Evolutionary conservation across 495 filamentous ascomycete species (phyloP).

Genomic region (Annulohypoxylon nitens): DNA sequence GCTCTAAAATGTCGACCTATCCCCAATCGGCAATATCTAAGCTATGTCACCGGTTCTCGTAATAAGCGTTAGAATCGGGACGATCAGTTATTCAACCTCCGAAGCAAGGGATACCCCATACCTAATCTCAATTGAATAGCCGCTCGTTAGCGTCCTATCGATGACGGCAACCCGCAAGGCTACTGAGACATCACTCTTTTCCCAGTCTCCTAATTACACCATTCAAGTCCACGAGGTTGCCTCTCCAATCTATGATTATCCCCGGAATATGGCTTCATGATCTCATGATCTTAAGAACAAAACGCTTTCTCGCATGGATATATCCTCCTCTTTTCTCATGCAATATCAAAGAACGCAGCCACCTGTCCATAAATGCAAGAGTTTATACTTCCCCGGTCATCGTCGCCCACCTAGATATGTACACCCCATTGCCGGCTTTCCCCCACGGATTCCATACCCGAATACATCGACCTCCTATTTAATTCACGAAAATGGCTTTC

Average conservation of each 20-base stretch:
- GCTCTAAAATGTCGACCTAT: not conserved
- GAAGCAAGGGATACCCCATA: not conserved
- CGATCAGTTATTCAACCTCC: not conserved
- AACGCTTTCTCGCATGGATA: not conserved
- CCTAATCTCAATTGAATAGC: not conserved
- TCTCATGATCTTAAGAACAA: not conserved
- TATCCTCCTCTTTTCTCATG: not conserved
- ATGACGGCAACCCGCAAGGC: not conserved
- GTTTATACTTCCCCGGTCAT: not conserved
- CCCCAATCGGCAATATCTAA: not conserved
- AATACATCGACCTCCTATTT: not conserved
- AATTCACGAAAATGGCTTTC: slow-evolving; percentile 19
- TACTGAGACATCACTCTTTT: not conserved
- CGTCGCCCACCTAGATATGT: not conserved
- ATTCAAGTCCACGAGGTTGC: slow-evolving; percentile 5
- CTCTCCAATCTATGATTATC: slow-evolving; percentile 11
- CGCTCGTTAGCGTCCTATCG: not conserved
- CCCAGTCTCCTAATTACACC: not conserved
- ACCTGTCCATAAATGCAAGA: not conserved
- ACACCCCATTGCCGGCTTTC: slow-evolving; percentile 3
- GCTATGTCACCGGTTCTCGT: not conserved
- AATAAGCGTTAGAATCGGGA: not conserved
- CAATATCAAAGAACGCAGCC: not conserved
- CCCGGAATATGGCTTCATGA: slow-evolving; percentile 1
- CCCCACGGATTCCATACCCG: not conserved